Conservation (phyloP, 495 filamentous ascomycete genomes). For the Tuber magnatum region DNA sequence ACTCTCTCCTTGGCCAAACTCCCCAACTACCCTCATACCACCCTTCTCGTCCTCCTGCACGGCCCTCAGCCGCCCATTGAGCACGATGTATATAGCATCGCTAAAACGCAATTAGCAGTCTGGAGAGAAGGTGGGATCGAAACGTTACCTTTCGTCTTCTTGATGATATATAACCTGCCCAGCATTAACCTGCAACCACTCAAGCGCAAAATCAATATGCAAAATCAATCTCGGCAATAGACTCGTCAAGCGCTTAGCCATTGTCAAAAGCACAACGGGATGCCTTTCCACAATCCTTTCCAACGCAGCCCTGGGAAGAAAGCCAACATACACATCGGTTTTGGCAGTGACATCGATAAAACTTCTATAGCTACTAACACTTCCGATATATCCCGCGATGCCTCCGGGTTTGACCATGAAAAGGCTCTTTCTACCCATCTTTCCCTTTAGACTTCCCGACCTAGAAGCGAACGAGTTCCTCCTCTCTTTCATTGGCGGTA, state of each 20-base stretch:
- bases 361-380: constrained; percentile 86
- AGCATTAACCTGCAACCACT: constrained; percentile 94
- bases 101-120: constrained; percentile 40
- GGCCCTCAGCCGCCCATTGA: constrained; percentile 80
- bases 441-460: constrained; percentile 39
- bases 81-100: constrained; percentile 94
- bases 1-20: constrained; percentile 95
- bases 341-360: constrained; percentile 96
- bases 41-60: constrained; percentile 71
- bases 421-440: constrained; percentile 59
- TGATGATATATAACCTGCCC: constrained; percentile 92
- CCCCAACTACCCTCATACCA: constrained; percentile 79
- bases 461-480: constrained; percentile 39
- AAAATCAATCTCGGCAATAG: constrained; percentile 84
- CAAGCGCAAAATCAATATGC: constrained; percentile 95
- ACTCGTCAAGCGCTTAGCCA: constrained; percentile 88
- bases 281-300: constrained; percentile 88
- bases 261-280: constrained; percentile 82
- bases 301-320: constrained; percentile 75
- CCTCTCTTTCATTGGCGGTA: constrained; percentile 22
- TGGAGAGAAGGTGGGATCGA: not conserved
- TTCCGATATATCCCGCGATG: constrained; percentile 87
- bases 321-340: constrained; percentile 97
- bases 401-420: constrained; percentile 93
- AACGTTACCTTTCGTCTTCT: constrained; percentile 62